Evolutionary conservation across 148 eudicot species (phyloP).

Genomic region (Fagopyrum tataricum): DNA sequence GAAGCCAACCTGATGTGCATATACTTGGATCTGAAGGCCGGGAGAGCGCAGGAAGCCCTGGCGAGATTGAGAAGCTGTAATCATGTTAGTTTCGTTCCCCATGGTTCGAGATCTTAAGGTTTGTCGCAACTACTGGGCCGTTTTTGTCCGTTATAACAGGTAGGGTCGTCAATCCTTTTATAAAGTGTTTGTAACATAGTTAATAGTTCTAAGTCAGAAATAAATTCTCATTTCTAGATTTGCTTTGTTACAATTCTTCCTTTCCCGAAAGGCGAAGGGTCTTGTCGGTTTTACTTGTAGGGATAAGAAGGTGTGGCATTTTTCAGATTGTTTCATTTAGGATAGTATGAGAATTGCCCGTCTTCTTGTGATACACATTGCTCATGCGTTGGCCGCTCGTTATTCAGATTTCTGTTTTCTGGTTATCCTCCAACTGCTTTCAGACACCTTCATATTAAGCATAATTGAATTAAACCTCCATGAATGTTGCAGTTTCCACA

Average conservation of each 20-base stretch:
- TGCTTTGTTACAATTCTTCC: not conserved
- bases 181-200: conserved; percentile 70
- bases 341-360: not conserved
- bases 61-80: conserved; percentile 56
- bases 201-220: conserved; percentile 62
- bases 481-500: too few species aligned
- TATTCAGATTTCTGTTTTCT: not conserved
- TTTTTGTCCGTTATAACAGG: conserved; percentile 27
- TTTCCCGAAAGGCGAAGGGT: not conserved
- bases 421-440: not conserved
- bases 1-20: conserved; percentile 59
- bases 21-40: conserved; percentile 61
- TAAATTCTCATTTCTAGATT: conserved; percentile 26
- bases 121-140: conserved; percentile 18
- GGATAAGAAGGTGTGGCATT: not conserved
- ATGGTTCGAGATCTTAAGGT: conserved; percentile 28
- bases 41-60: conserved; percentile 54
- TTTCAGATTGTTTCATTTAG: not conserved
- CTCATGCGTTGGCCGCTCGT: not conserved
- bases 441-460: too few species aligned
- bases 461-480: too few species aligned
- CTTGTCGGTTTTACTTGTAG: not conserved
- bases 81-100: conserved; percentile 47
- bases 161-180: conserved; percentile 41
- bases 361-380: not conserved